Base-by-base conservation (phyloP, 768 basidiomycete genomes). In the Lactarius pseudohatsudake region DNA sequence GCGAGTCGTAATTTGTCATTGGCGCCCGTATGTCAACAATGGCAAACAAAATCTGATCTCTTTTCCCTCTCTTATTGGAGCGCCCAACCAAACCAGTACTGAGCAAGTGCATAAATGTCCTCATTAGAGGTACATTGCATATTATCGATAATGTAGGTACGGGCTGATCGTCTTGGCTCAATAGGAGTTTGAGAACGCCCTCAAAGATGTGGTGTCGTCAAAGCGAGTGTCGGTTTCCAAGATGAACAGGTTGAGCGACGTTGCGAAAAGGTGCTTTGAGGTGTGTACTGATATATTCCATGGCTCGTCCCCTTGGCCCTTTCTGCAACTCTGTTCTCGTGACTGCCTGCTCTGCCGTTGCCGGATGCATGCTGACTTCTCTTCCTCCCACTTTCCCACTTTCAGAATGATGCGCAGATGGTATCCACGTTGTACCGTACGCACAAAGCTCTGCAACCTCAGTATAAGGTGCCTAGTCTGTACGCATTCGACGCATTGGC, bases 401-500 rank as follows among this genome's bases (percentile, higher is more conserved):
- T 64, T 16, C 72, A 97, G 92, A 78, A 89, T 67, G 94, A 96
- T 77, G 90, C 92, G 3, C 85, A 93, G 72, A 81, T 98, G 59
- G 91, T 98, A 60, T 92, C 94, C 34, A 84, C 87, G 61, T 84
- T 98, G 41, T 97, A 92, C 77, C 90, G 92, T 64, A 90, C 89
- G 11, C 96, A 98, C 80, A 93, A 91, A 76, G 84, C 87, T 10
- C 81, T 96, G 41, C 78, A 86, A 4, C 76, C 84, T 18, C 72
- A 82, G 13, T 81, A 83, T 69, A 96, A 98, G 75, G 85, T 96
- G 66, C 87, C 86, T 45, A 94, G 94, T 78, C 81, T 99, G 59
- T 99, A 98, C 77, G 87, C 90, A 47, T 92, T 99, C 75, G 96
- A 99, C 78, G 92, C 96, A 22, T 82, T 99, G 67, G 85, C 93